phyloP scores from a whole-genome alignment of 208 protist species.

The Blastocrithidia nonstop region DNA sequence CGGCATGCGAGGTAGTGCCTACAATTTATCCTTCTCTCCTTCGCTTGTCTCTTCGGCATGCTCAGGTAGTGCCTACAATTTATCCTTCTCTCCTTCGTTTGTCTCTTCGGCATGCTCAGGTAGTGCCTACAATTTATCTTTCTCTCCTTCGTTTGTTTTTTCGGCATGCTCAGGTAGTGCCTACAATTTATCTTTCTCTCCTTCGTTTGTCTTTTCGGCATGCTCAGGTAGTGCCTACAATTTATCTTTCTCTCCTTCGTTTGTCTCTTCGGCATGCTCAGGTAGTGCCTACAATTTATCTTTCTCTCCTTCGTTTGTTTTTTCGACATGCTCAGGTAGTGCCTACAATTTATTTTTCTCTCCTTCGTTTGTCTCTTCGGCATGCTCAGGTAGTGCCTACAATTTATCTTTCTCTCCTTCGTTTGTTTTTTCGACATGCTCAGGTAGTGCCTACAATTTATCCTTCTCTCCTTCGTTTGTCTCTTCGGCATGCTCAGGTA shows the following conservation, averaged over 20 bases:
- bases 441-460: conserved; percentile 2
- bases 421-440: conserved; percentile 1
- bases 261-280: too few relatives aligned
- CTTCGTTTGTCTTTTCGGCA: not conserved
- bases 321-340: conserved; percentile 2
- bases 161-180: conserved; percentile 4
- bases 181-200: not conserved
- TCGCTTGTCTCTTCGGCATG: conserved; percentile 1
- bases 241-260: conserved; percentile 1
- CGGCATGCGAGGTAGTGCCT: too few relatives aligned
- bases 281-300: not conserved
- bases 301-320: not conserved
- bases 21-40: not conserved
- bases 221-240: conserved; percentile 2
- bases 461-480: not conserved
- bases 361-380: conserved; percentile 4
- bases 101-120: too few relatives aligned
- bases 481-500: conserved; percentile 1
- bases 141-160: not conserved
- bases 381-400: too few relatives aligned
- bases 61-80: conserved; percentile 3
- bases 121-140: not conserved
- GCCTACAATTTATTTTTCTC: conserved; percentile 2
- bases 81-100: not conserved
- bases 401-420: not conserved